A percentile compares a stretch with the other conserved stretches of the same genome.
Conservation (phyloP, 768 basidiomycete species). For the Paxillus ammoniavirescens region DNA sequence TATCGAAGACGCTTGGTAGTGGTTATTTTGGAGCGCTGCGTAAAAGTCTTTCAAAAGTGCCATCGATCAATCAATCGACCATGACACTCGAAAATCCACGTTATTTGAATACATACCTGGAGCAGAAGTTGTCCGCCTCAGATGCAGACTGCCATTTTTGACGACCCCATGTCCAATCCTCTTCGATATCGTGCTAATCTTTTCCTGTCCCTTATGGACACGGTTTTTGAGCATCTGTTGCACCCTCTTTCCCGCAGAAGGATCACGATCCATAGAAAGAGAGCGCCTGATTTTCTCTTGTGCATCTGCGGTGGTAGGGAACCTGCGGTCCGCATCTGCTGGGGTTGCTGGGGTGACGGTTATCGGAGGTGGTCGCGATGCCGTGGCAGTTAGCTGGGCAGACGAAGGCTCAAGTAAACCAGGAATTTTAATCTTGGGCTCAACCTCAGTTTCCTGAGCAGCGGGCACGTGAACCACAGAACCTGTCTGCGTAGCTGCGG, state of each 20-base stretch:
- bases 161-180: constrained; percentile 73
- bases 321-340: constrained; percentile 28
- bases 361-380: constrained; percentile 38
- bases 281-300: constrained; percentile 23
- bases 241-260: constrained; percentile 67
- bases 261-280: constrained; percentile 39
- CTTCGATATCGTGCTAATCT: constrained; percentile 73
- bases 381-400: background rate
- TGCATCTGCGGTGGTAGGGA: constrained; percentile 16
- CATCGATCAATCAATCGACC: background rate
- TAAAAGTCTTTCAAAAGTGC: constrained; percentile 59
- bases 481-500: constrained; percentile 20
- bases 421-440: constrained; percentile 5
- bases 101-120: constrained; percentile 49
- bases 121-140: constrained; percentile 64
- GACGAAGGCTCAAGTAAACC: constrained; percentile 1
- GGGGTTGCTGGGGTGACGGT: constrained; percentile 65
- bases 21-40: constrained; percentile 55
- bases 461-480: constrained; percentile 14
- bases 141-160: constrained; percentile 41
- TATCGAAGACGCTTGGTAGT: constrained; percentile 78
- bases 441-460: constrained; percentile 10
- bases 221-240: constrained; percentile 72
- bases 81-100: background rate
- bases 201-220: constrained; percentile 70